A percentile compares a stretch with the other conserved stretches of the same genome.
phyloP scores from a whole-genome alignment of 148 eudicot species.

The Linanthus parryae region DNA sequence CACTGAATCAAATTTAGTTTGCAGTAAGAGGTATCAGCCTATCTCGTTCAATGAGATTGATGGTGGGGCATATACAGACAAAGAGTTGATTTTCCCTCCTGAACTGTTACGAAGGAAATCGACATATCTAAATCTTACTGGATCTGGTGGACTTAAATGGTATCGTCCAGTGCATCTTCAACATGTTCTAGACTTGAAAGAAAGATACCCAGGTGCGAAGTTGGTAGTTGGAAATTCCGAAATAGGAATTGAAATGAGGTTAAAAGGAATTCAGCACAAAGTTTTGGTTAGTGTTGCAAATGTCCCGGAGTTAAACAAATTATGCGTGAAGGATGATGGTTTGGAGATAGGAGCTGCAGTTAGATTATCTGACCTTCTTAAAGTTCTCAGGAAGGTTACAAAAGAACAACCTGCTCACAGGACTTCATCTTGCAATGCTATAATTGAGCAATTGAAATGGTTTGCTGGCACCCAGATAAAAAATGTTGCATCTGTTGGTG shows the following conservation, averaged over 20 bases:
- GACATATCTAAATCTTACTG: conserved; percentile 51
- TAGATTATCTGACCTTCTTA: conserved; percentile 62
- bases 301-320: conserved; percentile 72
- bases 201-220: conserved; percentile 70
- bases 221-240: conserved; percentile 86
- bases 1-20: conserved; percentile 12
- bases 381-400: conserved; percentile 33
- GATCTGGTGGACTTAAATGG: conserved; percentile 82
- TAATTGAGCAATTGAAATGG: conserved; percentile 91
- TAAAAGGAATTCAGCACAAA: conserved; percentile 69
- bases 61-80: conserved; percentile 67
- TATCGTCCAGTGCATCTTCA: conserved; percentile 64
- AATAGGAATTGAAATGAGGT: conserved; percentile 92
- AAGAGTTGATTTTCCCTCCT: conserved; percentile 94
- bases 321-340: conserved; percentile 64
- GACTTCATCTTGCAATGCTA: conserved; percentile 71
- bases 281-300: conserved; percentile 63
- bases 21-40: conserved; percentile 27
- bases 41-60: conserved; percentile 65
- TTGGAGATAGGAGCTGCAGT: conserved; percentile 94
- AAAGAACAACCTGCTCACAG: conserved; percentile 52
- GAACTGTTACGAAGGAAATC: conserved; percentile 59
- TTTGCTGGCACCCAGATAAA: conserved; percentile 97
- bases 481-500: conserved; percentile 97
- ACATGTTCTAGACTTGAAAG: conserved; percentile 77